Percentiles rank a stretch among this genome's conserved stretches.
These are phyloP conservation scores for Hypoxylon crocopeplum DNA, from an alignment of 495 filamentous ascomycete genomes.

Conservation along the genomic window DNA sequence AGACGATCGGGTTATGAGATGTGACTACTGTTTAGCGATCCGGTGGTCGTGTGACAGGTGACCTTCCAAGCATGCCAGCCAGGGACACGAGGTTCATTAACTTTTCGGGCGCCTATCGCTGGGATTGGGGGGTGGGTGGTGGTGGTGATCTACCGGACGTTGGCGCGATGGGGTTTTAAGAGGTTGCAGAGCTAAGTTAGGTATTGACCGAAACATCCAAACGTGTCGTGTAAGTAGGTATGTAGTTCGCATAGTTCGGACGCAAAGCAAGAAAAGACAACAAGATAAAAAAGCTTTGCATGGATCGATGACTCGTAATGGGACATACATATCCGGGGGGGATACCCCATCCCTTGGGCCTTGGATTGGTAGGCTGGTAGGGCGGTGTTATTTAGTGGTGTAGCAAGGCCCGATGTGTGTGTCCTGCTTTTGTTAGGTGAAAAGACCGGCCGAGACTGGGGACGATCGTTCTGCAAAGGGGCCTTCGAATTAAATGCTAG, in stretches of 20 bases:
- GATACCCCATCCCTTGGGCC: conserved; percentile 31
- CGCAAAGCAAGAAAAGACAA: conserved; percentile 25
- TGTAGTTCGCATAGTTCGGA: conserved; percentile 35
- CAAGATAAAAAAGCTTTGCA: conserved; percentile 25
- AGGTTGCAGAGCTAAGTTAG: background rate
- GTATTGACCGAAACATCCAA: conserved; percentile 16
- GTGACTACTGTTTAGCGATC: conserved; percentile 29
- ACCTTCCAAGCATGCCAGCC: background rate
- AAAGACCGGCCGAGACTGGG: conserved; percentile 38
- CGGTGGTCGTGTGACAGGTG: conserved; percentile 37
- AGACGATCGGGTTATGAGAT: conserved; percentile 37
- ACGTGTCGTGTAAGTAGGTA: too few species aligned
- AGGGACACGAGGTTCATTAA: conserved; percentile 14
- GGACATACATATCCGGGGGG: conserved; percentile 19
- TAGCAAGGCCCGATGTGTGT: conserved; percentile 20
- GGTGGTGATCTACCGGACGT: conserved; percentile 12
- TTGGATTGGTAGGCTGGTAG: conserved; percentile 14
- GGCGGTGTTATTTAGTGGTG: conserved; percentile 23
- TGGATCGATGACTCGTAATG: conserved; percentile 40
- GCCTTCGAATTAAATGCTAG: conserved; percentile 27
- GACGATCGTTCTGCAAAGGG: conserved; percentile 33
- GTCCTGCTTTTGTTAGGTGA: conserved; percentile 14
- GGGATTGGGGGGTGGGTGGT: background rate
- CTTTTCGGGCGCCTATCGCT: conserved; percentile 16
- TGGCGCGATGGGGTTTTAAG: conserved; percentile 15